Conservation (phyloP, 345 rosid genomes). For the Geranium rotundifolium region DNA sequence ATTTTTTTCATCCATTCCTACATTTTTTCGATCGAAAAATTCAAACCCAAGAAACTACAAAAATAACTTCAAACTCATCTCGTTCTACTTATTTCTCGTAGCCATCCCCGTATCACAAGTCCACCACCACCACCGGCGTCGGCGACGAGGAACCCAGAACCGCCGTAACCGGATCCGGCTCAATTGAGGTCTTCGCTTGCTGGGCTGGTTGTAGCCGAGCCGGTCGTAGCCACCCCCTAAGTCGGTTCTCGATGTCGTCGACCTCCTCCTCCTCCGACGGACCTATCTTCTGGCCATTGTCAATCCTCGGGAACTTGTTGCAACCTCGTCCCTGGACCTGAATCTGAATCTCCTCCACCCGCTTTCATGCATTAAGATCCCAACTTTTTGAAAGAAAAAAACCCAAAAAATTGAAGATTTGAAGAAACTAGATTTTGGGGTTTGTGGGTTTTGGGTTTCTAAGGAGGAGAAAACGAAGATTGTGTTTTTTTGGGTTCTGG, state of each 20-base stretch:
- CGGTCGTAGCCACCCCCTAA: conserved; percentile 67
- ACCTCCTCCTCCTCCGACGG: conserved; percentile 38
- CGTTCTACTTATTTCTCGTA: too few relatives aligned
- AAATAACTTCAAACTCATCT: too few relatives aligned
- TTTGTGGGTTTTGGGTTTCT: too few relatives aligned
- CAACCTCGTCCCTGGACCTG: conserved; percentile 50
- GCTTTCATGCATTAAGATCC: conserved; percentile 48
- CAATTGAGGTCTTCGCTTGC: too few relatives aligned
- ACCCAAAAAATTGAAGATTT: not conserved
- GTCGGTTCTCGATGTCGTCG: conserved; percentile 18
- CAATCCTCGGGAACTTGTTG: conserved; percentile 41
- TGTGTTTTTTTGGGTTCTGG: not conserved
- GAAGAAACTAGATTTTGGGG: not conserved
- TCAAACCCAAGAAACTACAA: too few relatives aligned
- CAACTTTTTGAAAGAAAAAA: conserved; percentile 2
- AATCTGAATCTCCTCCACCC: conserved; percentile 57
- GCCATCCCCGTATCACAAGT: too few relatives aligned
- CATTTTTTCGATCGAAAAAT: too few relatives aligned
- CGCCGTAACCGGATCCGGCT: too few relatives aligned
- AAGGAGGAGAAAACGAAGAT: conserved; percentile 3
- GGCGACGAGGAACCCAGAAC: too few relatives aligned
- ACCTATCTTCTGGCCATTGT: conserved; percentile 34
- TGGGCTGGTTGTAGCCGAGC: too few relatives aligned
- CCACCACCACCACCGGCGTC: too few relatives aligned
- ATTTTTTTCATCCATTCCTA: too few relatives aligned